These are phyloP conservation scores for Gossypioides kirkii DNA, from an alignment of 345 rosid genomes.

Conservation along the genomic window DNA sequence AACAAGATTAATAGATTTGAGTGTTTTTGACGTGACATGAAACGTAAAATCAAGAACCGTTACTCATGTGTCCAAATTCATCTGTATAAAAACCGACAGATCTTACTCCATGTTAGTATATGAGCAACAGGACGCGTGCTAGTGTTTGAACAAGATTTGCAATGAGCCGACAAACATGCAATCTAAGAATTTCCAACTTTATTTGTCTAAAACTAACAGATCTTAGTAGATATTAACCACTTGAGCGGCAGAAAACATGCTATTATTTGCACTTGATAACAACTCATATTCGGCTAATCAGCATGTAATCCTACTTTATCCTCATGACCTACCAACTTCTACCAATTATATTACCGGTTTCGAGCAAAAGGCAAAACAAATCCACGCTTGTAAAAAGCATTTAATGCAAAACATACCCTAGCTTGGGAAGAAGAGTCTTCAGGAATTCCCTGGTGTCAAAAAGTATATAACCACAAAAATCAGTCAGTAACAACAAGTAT, in stretches of 20 bases:
- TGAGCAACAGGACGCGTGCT: slow-evolving; percentile 2
- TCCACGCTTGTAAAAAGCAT: neutral
- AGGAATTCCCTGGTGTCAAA: neutral
- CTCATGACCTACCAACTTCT: slow-evolving; percentile 9
- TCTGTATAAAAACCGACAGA: neutral
- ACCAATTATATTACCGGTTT: neutral
- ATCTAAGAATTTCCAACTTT: neutral
- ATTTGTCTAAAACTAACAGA: neutral
- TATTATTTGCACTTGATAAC: neutral
- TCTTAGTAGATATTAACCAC: neutral
- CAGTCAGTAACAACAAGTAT: neutral
- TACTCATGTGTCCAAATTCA: neutral
- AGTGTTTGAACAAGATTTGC: neutral
- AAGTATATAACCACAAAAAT: neutral
- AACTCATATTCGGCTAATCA: neutral
- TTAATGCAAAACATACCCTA: neutral
- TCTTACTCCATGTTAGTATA: neutral
- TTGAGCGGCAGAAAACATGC: neutral
- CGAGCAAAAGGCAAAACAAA: neutral
- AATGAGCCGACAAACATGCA: neutral
- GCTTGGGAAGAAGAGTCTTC: neutral
- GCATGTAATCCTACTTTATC: neutral
- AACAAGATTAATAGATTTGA: neutral
- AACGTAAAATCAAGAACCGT: neutral
- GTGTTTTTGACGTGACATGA: neutral